Evolutionary conservation across 2,329 filamentous ascomycete genomes (phyloP).

Genomic region (Leptographium radiaticola): DNA sequence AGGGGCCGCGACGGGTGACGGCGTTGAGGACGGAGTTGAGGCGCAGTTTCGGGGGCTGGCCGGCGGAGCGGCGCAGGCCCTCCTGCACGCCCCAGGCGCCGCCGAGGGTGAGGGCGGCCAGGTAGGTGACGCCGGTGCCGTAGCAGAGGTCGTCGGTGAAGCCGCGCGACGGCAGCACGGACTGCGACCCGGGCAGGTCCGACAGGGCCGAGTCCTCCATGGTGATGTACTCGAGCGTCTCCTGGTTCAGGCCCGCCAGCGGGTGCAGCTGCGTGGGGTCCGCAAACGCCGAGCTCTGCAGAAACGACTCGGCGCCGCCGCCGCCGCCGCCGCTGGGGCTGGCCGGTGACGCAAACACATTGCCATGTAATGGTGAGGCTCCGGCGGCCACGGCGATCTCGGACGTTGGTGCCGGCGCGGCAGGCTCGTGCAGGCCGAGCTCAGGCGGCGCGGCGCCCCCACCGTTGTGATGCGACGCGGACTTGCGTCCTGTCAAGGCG

Average conservation of each 20-base stretch:
- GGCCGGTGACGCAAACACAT: constrained; percentile 36
- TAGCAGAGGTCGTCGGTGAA: constrained; percentile 99
- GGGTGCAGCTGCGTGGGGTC: constrained; percentile 87
- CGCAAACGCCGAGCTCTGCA: constrained; percentile 61
- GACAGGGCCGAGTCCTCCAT: constrained; percentile 86
- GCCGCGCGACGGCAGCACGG: constrained; percentile 83
- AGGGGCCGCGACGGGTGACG: constrained; percentile 83
- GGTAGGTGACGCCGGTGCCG: constrained; percentile 87
- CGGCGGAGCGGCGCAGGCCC: constrained; percentile 66
- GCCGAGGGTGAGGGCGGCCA: constrained; percentile 73
- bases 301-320: constrained; percentile 77
- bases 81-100: constrained; percentile 89
- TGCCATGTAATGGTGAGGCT: constrained; percentile 21
- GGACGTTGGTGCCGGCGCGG: constrained; percentile 13
- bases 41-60: constrained; percentile 73
- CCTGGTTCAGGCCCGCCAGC: constrained; percentile 81
- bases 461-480: constrained; percentile 8
- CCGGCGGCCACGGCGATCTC: constrained; percentile 20
- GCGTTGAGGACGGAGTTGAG: constrained; percentile 93
- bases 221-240: constrained; percentile 86
- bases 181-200: constrained; percentile 72
- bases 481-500: constrained; percentile 47
- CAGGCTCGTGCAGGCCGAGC: constrained; percentile 22
- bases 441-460: constrained; percentile 21
- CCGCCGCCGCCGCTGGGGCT: constrained; percentile 40